Evolutionary conservation across 163 green algal species (phyloP).

Genomic region (Scenedesmus sp.): DNA sequence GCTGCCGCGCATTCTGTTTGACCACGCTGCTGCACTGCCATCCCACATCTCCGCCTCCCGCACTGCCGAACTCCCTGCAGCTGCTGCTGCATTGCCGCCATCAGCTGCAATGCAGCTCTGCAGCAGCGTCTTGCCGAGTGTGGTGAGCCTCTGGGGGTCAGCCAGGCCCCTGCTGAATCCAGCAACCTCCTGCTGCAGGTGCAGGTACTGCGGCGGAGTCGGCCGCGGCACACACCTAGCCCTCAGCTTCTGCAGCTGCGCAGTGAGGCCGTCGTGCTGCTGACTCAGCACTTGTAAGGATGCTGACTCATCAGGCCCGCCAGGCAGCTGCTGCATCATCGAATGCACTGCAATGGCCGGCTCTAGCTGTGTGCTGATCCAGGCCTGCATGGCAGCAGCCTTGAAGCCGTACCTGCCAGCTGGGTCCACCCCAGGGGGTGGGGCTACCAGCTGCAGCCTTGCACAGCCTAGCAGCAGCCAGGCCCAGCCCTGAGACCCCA

Average conservation of each 20-base stretch:
- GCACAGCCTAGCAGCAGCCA: slow-evolving; percentile 86
- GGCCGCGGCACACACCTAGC: slow-evolving; percentile 76
- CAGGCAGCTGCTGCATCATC: slow-evolving; percentile 70
- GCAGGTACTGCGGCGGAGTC: slow-evolving; percentile 72
- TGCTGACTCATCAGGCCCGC: slow-evolving; percentile 61
- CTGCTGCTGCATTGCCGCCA: neutral
- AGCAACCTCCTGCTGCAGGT: slow-evolving; percentile 71
- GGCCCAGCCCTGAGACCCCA: slow-evolving; percentile 64
- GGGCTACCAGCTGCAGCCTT: slow-evolving; percentile 85
- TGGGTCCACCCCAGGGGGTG: slow-evolving; percentile 86
- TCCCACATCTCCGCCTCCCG: slow-evolving; percentile 69
- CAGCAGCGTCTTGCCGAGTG: slow-evolving; percentile 43
- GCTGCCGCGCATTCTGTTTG: slow-evolving; percentile 53
- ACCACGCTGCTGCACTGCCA: slow-evolving; percentile 73
- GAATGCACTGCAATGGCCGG: slow-evolving; percentile 58
- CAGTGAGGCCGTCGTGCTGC: slow-evolving; percentile 2
- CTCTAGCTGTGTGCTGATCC: slow-evolving; percentile 57
- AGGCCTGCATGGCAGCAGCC: slow-evolving; percentile 45
- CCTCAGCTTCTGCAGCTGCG: slow-evolving; percentile 38
- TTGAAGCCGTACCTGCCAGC: slow-evolving; percentile 75
- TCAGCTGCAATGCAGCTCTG: slow-evolving; percentile 7
- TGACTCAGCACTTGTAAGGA: slow-evolving; percentile 44
- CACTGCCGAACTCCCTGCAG: slow-evolving; percentile 21
- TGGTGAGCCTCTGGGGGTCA: slow-evolving; percentile 53
- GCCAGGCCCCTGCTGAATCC: slow-evolving; percentile 70